Evolutionary conservation across 805 yeast genomes (phyloP), one percentile per base, ranked within the genome.

Genomic region (Scheffersomyces lignosus): DNA sequence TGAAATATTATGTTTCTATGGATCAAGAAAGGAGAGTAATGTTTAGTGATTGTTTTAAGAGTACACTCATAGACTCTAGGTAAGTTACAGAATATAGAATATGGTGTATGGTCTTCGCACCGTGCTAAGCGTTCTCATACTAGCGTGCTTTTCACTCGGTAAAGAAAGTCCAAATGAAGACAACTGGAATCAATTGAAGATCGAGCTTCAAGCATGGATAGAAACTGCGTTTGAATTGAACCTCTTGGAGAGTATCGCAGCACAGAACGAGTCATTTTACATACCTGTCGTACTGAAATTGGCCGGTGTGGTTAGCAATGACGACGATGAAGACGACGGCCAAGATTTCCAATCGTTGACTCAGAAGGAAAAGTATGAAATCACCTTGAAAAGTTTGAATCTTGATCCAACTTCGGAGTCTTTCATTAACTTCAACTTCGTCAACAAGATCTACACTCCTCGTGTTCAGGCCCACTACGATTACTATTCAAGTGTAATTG

Each of bases 381-480:
- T 31, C 5, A 31, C 24, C 3, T 14, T 34, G 9, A 23, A 36
- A 5, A 20, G 27, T 14, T 31, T 44, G 38, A 23, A 41, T 38
- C 24, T 39, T 26, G 37, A 37, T 22, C 29, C 14, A 10, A 40
- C 28, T 4, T 29, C 52, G 4, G 30, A 34, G 15, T 41, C 56
- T 5, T 48, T 74, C 20, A 56, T 73, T 6, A 65, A 75, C 41
- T 60, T 77, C 23, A 60, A 73, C 26, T 44, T 79, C 23, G 71
- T 72, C 0, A 57, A 75, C 36, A 73, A 80, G 31, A 59, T 70
- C 20, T 56, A 70, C 37, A 62, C 86, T 1, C 88, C 96, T 3
- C 65, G 81, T 31, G 69, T 88, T 18, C 77, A 79, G 50, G 64
- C 89, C 1, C 86, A 86, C 37, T 82, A 71, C 51, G 70, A 73